Evolutionary conservation across 1,139 yeast genomes (phyloP), one percentile per base, ranked within the genome.

Genomic region (Eremothecium gossypii): DNA sequence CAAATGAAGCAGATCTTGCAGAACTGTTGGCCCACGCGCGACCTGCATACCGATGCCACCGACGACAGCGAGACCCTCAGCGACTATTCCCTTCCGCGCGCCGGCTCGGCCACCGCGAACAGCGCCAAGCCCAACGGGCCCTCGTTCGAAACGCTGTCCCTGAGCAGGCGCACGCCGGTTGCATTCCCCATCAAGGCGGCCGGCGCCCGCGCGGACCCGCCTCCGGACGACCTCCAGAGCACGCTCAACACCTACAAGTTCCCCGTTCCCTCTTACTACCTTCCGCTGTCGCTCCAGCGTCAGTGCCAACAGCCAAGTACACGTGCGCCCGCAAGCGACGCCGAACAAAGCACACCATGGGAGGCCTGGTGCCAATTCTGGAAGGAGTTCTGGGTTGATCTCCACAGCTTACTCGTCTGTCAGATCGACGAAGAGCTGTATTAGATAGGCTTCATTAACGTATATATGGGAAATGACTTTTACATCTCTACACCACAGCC

Each of bases 181-280:
- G 37, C 37, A 10, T 34, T 34, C 29, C 37, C 37, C n/a, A 34
- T 34, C 14, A 17, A 23, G 29, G 29, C 37, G 4, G 4, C 13
- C 3, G 14, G 13, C n/a, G 14, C 37, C 6, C 9, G 13, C 4
- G 29, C 37, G 3, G 4, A 14, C 4, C n/a, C 37, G 3, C 29
- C 29, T 10, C 37, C 37, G 9, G 37, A 34, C 6, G 37, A 34
- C 29, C 20, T 34, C n/a, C 29, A 34, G 29, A 34, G n/a, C 12
- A 34, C 37, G 11, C 14, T 34, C 7, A 34, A 34, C 29, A 34
- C 43, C 8, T 46, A 46, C 40, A 45, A 41, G 11, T 46, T 43
- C 28, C 49, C 49, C 8, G 42, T 46, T 8, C 49, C 49, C 2
- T 28, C 42, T 10, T 44, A 41, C 31, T 46, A 46, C 40, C 41